These are phyloP conservation scores for Apostasia ramifera DNA, from an alignment of 106 monocot genomes.

Conservation along the genomic window DNA sequence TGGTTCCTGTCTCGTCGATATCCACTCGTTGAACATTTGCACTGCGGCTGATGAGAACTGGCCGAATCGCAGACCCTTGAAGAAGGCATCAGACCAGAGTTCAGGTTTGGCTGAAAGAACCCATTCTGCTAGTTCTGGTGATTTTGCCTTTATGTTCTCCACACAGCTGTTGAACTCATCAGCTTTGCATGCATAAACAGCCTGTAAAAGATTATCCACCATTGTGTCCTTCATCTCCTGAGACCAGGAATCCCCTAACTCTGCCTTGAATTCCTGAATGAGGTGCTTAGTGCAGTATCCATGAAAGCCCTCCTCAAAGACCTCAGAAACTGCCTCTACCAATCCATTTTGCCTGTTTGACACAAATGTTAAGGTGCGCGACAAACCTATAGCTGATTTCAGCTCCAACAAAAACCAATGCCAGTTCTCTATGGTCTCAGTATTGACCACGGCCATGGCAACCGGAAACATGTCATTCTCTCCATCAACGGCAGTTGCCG, in stretches of 20 bases:
- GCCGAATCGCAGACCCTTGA: conserved; percentile 69
- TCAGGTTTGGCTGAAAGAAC: conserved; percentile 65
- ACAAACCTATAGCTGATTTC: conserved; percentile 47
- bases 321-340: conserved; percentile 33
- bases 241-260: conserved; percentile 61
- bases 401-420: conserved; percentile 79
- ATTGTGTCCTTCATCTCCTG: conserved; percentile 47
- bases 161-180: conserved; percentile 77
- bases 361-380: conserved; percentile 56
- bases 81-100: conserved; percentile 81
- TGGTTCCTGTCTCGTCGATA: conserved; percentile 58
- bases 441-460: conserved; percentile 61
- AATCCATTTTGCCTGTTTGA: conserved; percentile 61
- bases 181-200: conserved; percentile 58
- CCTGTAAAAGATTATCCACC: conserved; percentile 36
- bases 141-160: conserved; percentile 58
- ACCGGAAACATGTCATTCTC: conserved; percentile 82
- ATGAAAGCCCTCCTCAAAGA: conserved; percentile 60
- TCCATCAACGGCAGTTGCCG: conserved; percentile 73
- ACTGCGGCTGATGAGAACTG: conserved; percentile 44
- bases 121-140: conserved; percentile 76
- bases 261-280: conserved; percentile 63
- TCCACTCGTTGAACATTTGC: conserved; percentile 58
- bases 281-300: conserved; percentile 56
- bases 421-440: conserved; percentile 70